A percentile compares a stretch with the other conserved stretches of the same genome.
phyloP scores from a whole-genome alignment of 345 rosid genomes.

The Eucalyptus cladocalyx region DNA sequence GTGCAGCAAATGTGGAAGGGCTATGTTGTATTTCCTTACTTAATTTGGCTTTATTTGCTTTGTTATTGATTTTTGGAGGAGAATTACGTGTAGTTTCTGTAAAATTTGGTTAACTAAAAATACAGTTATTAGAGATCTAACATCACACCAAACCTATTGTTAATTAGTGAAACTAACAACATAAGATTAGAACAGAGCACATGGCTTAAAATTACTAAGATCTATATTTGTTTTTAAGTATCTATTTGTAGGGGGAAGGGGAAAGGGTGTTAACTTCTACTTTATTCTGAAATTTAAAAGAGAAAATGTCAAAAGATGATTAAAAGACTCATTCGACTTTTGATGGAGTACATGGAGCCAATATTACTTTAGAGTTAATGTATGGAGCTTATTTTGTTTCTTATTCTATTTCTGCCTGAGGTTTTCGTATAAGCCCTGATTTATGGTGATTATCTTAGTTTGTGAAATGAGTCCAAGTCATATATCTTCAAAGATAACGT shows the following conservation, averaged over 20 bases:
- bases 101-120: not conserved
- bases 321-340: not conserved
- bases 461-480: not conserved
- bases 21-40: conserved; percentile 22
- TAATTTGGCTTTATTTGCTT: not conserved
- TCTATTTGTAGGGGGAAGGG: not conserved
- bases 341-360: not conserved
- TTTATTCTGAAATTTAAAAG: not conserved
- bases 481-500: not conserved
- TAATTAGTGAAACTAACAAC: not conserved
- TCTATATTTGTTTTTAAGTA: not conserved
- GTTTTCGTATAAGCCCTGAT: not conserved
- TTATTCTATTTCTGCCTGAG: not conserved
- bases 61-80: not conserved
- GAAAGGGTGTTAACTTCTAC: not conserved
- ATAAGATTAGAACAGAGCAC: not conserved
- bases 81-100: not conserved
- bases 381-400: not conserved
- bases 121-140: not conserved
- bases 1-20: conserved; percentile 72
- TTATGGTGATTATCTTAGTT: not conserved
- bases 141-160: not conserved
- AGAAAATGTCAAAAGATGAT: not conserved
- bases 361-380: not conserved
- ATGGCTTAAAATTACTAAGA: not conserved